Base-by-base conservation (phyloP, 2,329 filamentous ascomycete genomes). In the Alternaria burnsii region DNA sequence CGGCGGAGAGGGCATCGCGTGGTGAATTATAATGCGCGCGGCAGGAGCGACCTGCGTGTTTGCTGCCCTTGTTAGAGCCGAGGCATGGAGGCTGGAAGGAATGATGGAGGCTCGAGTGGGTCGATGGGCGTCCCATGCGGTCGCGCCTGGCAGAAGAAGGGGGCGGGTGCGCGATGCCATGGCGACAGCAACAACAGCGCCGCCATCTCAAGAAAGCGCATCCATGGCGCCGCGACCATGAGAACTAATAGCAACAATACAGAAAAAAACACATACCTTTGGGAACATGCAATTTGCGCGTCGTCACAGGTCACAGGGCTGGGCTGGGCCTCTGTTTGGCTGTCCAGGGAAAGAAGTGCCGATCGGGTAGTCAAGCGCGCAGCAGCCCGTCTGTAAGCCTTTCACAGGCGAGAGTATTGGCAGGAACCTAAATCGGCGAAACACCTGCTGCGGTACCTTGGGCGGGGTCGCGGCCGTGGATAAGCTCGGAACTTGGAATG, bases 401-500 rank as follows among this genome's bases (percentile, higher is more conserved):
- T 68, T 63, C 61, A 69, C 63, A 67, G 68, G 63, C 71, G 70
- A 68, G 67, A 74, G 68, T 71, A 73, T 71, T 72, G 69, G 71
- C 71, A 71, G 66, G 44, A 50, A 65, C 73, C 72, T 71, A 72
- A 70, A 69, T 69, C 67, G 71, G 65, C 65, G 58, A 67, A 67
- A 65, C 63, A 67, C 51, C 61, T 66, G 59, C 63, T 63, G 52
- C 67, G 65, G 61, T 58, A 54, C 68, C 69, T 73, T 67, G 67
- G 66, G 71, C 69, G 65, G 70, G 71, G 66, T 73, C 64, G 70
- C 58, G 67, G 70, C 65, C 67, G 71, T 70, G 68, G 71, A 74
- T 77, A 76, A 76, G 75, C 75, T 76, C 74, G 74, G 71, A 73
- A 75, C 74, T 76, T 71, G 73, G 71, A 73, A 75, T 75, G 74